Base-by-base conservation (phyloP, 2,329 filamentous ascomycete species). In the Colletotrichum sp. region DNA sequence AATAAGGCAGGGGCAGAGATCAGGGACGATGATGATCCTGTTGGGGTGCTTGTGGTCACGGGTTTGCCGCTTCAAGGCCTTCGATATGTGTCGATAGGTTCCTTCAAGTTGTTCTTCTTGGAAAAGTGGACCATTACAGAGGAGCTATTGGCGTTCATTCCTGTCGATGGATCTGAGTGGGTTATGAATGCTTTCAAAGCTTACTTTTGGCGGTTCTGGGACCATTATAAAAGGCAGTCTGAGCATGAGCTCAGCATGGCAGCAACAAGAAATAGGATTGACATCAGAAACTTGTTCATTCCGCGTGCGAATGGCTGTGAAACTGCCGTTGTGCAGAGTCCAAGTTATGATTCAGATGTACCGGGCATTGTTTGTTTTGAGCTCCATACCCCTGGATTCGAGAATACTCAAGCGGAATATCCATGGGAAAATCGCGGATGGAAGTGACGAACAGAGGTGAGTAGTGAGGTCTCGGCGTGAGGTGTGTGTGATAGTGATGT, bases 381-480 rank as follows among this genome's bases (percentile, higher is more conserved):
- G 44, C 1, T 1, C 44, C 44, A 13, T 44, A 44, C 8, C 39
- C 1, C 39, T 13, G 1, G n/a, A 0, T 49, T 49, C 6, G 2
- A 21, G 44, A 49, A 49, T 21, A 49, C 18, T 1, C 10, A 6
- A 13, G 1, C n/a, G 0, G 18, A 49, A n/a, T 21, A 49, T 49
- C 5, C 6, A 1, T n/a, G 39, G 18, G 9, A 6, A 12, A 12
- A 49, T n/a, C 2, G 5, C 5, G 39, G 39, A n/a, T 6, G 10
- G 39, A 7, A 1, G 36, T 6, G 39, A 1, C 2, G 18, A 12
- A 44, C 5, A 44, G 39, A 18, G 8, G 2, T 39, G 0, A 16
- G 6, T 9, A 1, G 1, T 10, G 36, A 0, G 36, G 4, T 1
- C 8, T 18, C 4, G 0, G 36, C 16, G 16, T 10, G 2, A n/a